Percentiles rank a stretch among this genome's conserved stretches.
phyloP scores from a whole-genome alignment of 441 rosid species.

The Pelargonium myrrhifolium region DNA sequence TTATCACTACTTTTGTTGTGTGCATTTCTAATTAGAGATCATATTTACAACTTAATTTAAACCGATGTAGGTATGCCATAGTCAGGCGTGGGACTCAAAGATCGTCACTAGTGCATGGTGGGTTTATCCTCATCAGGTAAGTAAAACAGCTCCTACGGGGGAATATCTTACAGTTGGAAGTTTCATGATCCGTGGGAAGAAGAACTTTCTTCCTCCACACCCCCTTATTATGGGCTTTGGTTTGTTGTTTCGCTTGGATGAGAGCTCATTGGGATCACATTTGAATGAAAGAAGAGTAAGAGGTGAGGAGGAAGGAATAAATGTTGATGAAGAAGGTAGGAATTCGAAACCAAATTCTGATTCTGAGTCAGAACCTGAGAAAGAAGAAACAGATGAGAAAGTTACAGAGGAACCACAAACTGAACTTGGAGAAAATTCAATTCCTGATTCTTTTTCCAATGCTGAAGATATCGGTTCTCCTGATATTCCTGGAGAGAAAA shows the following conservation, averaged over 20 bases:
- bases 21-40: slow-evolving; percentile 11
- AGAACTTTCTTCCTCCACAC: slow-evolving; percentile 93
- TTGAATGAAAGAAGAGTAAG: slow-evolving; percentile 93
- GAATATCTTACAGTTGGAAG: slow-evolving; percentile 97
- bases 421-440: slow-evolving; percentile 13
- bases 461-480: slow-evolving; percentile 23
- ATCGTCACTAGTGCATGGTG: slow-evolving; percentile 99
- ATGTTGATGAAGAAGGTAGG: slow-evolving; percentile 54
- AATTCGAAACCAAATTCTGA: slow-evolving; percentile 38
- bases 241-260: slow-evolving; percentile 88
- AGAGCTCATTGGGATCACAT: slow-evolving; percentile 96
- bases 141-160: slow-evolving; percentile 97
- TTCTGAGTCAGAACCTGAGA: slow-evolving; percentile 42
- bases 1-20: not conserved
- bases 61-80: slow-evolving; percentile 75
- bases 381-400: slow-evolving; percentile 33
- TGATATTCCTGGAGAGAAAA: slow-evolving; percentile 26
- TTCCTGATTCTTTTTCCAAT: slow-evolving; percentile 12
- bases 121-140: slow-evolving; percentile 97
- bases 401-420: not conserved
- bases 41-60: slow-evolving; percentile 14
- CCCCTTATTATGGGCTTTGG: slow-evolving; percentile 99
- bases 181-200: slow-evolving; percentile 98
- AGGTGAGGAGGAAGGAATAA: slow-evolving; percentile 80
- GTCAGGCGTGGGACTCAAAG: slow-evolving; percentile 98